phyloP scores from a whole-genome alignment of 148 eudicot genomes.

The Rhododendron simsii region DNA sequence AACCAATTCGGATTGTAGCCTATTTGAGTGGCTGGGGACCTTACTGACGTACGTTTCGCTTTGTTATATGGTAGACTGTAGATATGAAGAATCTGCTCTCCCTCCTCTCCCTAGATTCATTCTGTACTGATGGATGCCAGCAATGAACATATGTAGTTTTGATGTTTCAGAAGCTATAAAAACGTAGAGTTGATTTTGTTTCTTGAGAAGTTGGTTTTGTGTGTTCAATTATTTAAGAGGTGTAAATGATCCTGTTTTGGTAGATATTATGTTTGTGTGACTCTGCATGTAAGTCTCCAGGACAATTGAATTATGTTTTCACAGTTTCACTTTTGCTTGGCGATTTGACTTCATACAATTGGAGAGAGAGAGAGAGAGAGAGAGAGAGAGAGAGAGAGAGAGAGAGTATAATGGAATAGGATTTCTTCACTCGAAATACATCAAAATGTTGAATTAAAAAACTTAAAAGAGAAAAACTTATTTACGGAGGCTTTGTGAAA shows the following conservation, averaged over 20 bases:
- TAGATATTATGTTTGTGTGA: background rate
- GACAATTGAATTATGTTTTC: background rate
- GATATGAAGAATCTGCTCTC: background rate
- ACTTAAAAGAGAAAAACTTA: background rate
- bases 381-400: too few relatives aligned
- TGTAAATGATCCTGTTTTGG: background rate
- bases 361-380: background rate
- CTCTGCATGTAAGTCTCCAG: background rate
- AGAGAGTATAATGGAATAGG: too few relatives aligned
- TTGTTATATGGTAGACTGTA: background rate
- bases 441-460: background rate
- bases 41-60: background rate
- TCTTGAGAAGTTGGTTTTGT: background rate
- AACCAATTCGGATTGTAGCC: constrained; percentile 6
- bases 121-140: background rate
- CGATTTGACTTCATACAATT: background rate
- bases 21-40: constrained; percentile 22
- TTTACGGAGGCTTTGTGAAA: too few relatives aligned
- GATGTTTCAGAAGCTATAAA: background rate
- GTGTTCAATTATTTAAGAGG: background rate
- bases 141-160: background rate
- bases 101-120: background rate
- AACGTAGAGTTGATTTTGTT: background rate
- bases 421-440: too few relatives aligned
- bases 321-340: background rate